Conservation (phyloP, 2,329 filamentous ascomycete genomes). For the Penicillium oxalicum region DNA sequence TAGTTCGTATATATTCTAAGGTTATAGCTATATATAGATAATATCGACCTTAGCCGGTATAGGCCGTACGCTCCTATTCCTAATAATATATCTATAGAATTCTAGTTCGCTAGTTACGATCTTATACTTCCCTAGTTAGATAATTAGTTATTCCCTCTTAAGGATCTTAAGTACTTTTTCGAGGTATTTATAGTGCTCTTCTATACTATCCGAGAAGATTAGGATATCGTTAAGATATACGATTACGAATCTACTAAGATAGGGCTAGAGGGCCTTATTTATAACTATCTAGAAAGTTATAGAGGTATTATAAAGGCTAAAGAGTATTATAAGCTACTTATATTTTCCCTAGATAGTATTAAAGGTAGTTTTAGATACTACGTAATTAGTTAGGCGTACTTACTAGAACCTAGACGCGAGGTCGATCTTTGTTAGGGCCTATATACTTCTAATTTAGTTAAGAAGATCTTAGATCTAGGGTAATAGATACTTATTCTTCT, state of each 20-base stretch:
- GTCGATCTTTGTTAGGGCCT: too few relatives aligned
- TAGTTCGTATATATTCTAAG: too few relatives aligned
- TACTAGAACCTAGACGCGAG: too few relatives aligned
- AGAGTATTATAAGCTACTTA: background rate
- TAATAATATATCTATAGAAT: constrained; percentile 4
- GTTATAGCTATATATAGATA: too few relatives aligned
- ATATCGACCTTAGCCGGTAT: background rate
- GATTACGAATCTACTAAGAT: background rate
- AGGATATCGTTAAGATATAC: constrained; percentile 3
- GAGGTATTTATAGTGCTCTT: background rate
- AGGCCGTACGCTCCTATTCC: background rate
- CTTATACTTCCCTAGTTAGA: background rate
- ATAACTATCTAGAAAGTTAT: background rate
- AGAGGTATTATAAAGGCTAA: background rate
- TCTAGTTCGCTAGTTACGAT: background rate
- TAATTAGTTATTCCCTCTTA: background rate
- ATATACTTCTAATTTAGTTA: too few relatives aligned
- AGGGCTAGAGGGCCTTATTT: background rate
- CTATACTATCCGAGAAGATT: too few relatives aligned
- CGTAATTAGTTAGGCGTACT: too few relatives aligned
- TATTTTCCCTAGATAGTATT: too few relatives aligned
- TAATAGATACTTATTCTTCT: too few relatives aligned
- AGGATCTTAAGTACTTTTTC: background rate
- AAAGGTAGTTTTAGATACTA: too few relatives aligned
- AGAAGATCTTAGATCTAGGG: too few relatives aligned